A percentile compares a stretch with the other conserved stretches of the same genome.
phyloP scores from a whole-genome alignment of 768 basidiomycete species.

The Kwoniella pini region DNA sequence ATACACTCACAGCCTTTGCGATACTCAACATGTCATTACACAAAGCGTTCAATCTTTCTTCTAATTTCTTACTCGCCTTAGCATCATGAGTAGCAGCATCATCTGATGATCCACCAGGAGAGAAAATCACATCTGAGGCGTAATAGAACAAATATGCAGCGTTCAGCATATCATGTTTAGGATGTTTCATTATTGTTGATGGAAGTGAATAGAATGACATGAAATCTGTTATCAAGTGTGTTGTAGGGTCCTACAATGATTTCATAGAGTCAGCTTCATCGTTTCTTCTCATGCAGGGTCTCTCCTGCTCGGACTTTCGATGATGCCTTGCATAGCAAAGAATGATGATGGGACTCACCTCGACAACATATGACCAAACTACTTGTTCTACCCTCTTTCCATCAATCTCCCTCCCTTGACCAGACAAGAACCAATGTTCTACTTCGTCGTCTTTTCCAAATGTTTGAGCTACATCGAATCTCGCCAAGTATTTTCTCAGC shows the following conservation, averaged over 20 bases:
- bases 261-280: not conserved
- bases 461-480: constrained; percentile 79
- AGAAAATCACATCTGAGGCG: constrained; percentile 74
- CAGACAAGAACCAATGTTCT: constrained; percentile 83
- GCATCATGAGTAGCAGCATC: constrained; percentile 58
- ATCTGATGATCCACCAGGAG: constrained; percentile 51
- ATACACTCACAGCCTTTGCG: constrained; percentile 64
- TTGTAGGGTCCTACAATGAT: constrained; percentile 69
- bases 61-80: constrained; percentile 65
- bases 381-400: constrained; percentile 75
- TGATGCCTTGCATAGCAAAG: too few relatives aligned
- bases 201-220: constrained; percentile 97
- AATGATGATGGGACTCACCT: constrained; percentile 60
- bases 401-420: constrained; percentile 63
- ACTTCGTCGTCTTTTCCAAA: constrained; percentile 72
- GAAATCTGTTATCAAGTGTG: constrained; percentile 86
- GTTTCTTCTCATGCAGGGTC: not conserved
- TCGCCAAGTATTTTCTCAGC: constrained; percentile 72
- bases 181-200: constrained; percentile 79
- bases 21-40: constrained; percentile 77
- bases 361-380: constrained; percentile 93
- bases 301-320: too few relatives aligned
- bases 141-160: constrained; percentile 97
- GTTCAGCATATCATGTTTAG: constrained; percentile 72
- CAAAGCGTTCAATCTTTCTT: constrained; percentile 69